Base-by-base conservation (phyloP, 805 yeast species). In the Candida broadrunensis region DNA sequence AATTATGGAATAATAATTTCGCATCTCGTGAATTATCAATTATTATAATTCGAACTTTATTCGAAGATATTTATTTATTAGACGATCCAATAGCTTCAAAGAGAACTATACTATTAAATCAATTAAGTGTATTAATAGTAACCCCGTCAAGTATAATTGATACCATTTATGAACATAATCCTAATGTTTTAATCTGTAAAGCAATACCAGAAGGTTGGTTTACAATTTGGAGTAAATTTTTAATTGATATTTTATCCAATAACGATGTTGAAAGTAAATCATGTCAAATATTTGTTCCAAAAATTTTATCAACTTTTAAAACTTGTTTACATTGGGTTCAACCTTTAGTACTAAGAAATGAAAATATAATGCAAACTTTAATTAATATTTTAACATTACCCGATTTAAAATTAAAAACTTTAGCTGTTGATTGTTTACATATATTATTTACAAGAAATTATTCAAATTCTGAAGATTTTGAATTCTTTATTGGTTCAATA, bases 271-370 rank as follows among this genome's bases (percentile, higher is more conserved):
- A 54, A 2, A 49, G 58, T 18, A 42, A 54, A 3, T 37, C 55
- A 4, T 61, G 63, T 37, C 70, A 65, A 47, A 35, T 33, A 11
- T 82, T 82, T 54, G 81, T 81, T 2, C 75, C 85, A 32, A 81
- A 85, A 52, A 71, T 85, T 4, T 67, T 93, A 30, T 87, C 89
- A 46, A 84, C 95, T 4, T 76, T 91, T 55, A 93, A 93, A 56
- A 84, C 96, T 0, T 86, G 96, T 51, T 73, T 93, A 44, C 89
- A 86, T 52, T 93, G 99, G 99, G 78, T 90, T 6, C 77, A 86
- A 38, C 91, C 97, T 2, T 70, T 78, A 13, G 80, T 90, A 1
- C 74, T 91, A 39, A 76, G 83, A 33, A 66, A 74, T 31, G 81
- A 85, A 37, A 80, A 86, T 37, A 73, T 88, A 7, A 71, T 88